Base-by-base conservation (phyloP, 306 rosid genomes). In the Canavalia gladiata region DNA sequence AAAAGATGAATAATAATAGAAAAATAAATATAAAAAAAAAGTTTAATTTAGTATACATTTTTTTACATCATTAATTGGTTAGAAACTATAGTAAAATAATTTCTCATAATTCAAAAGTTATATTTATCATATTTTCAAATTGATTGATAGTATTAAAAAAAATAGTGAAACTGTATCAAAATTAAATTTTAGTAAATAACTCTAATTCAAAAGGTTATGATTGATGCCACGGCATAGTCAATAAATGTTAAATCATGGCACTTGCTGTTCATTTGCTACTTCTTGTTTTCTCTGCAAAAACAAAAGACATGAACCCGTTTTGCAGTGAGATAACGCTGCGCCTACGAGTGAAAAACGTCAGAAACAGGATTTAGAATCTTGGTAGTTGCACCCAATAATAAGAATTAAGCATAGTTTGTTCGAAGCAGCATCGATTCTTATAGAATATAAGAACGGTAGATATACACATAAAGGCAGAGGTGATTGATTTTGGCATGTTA, bases 211-310 rank as follows among this genome's bases (percentile, higher is more conserved):
- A 18, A 52, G 43, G 35, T 37, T 7, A 11, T 35, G 63, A 28
- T 70, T 70, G 4, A 37, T 37, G 10, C n/a, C 47, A 51, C 31
- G 35, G 12, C 6, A 18, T 31, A 4, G 70, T 63, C 37, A 66
- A 63, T 72, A 47, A 8, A 50, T 25, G 39, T 64, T 13, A n/a
- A 13, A 64, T 65, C 54, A 39, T 29, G 11, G 6, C 31, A 73
- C 28, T 51, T 8, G 8, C 42, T 49, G 60, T 52, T 80, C 64
- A 31, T 71, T 60, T 71, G 13, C 33, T n/a, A 66, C 45, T 35
- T 18, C 25, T 18, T 18, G 25, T 18, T 18, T 18, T 18, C 25
- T 18, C 25, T 18, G 25, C 25, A 18, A 18, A 18, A 18, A 18
- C 25, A 18, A 18, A 29, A 52, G 33, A 60, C 31, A 55, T 67